These are phyloP conservation scores for Trametes sp. DNA, from an alignment of 1,284 basidiomycete species.

Conservation along the genomic window DNA sequence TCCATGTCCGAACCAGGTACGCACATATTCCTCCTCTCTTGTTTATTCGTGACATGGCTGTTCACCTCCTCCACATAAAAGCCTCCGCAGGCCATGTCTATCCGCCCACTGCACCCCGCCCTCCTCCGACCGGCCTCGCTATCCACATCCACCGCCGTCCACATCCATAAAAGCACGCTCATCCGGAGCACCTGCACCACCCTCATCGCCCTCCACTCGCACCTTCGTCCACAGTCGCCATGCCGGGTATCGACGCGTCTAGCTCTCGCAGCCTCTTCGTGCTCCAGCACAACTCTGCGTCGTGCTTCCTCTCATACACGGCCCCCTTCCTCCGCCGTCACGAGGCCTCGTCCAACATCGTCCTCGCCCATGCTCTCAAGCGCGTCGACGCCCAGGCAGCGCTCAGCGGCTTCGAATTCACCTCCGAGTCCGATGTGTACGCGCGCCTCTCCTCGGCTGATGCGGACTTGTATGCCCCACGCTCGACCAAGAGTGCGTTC, in stretches of 20 bases:
- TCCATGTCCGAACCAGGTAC: constrained; percentile 19
- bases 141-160: constrained; percentile 3
- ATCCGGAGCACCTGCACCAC: not conserved
- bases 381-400: constrained; percentile 48
- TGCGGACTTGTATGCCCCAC: constrained; percentile 31
- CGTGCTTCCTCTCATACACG: constrained; percentile 51
- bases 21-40: constrained; percentile 20
- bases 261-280: constrained; percentile 43
- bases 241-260: constrained; percentile 44
- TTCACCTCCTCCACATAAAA: constrained; percentile 27
- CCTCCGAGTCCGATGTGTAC: constrained; percentile 44
- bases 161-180: constrained; percentile 3
- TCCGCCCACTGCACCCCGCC: constrained; percentile 8
- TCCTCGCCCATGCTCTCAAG: constrained; percentile 59
- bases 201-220: constrained; percentile 1
- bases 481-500: constrained; percentile 42
- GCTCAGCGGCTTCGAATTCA: constrained; percentile 48
- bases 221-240: constrained; percentile 21
- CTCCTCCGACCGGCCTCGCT: constrained; percentile 6
- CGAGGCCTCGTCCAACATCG: constrained; percentile 59
- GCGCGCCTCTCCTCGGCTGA: constrained; percentile 35
- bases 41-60: constrained; percentile 30
- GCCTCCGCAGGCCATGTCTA: not conserved
- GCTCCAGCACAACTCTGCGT: constrained; percentile 52
- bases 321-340: constrained; percentile 52